Conservation (phyloP, 306 rosid genomes). For the Dalbergia cochinchinensis region DNA sequence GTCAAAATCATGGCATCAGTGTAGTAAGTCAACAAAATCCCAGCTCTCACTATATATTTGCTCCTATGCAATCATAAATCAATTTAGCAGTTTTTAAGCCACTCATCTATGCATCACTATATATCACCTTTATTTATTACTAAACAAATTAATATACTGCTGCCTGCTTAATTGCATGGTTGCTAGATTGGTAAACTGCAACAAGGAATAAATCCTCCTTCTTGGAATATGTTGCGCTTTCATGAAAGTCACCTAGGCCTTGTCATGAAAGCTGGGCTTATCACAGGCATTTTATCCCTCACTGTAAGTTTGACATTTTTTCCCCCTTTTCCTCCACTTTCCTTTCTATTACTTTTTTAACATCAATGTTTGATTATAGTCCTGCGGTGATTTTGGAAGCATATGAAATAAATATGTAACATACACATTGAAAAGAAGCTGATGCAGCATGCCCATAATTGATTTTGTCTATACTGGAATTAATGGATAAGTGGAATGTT, state of each 20-base stretch:
- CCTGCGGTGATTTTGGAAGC: neutral
- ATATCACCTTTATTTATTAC: neutral
- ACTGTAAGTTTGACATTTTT: constrained; percentile 62
- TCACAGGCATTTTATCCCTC: constrained; percentile 94
- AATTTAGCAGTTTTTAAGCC: neutral
- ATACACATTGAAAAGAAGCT: neutral
- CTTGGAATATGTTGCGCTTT: constrained; percentile 77
- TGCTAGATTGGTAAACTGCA: constrained; percentile 85
- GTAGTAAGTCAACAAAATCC: constrained; percentile 55
- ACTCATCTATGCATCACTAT: neutral
- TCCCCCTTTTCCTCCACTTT: neutral
- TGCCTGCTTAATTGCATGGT: constrained; percentile 23
- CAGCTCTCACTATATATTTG: constrained; percentile 6
- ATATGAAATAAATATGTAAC: neutral
- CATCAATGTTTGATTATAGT: neutral
- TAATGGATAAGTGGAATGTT: neutral
- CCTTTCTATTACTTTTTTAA: neutral
- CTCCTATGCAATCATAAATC: neutral
- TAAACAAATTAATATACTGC: neutral
- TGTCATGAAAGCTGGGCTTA: constrained; percentile 77
- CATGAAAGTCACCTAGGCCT: constrained; percentile 67
- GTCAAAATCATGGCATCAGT: constrained; percentile 78
- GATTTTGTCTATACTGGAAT: neutral
- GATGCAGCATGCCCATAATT: neutral
- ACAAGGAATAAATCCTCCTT: constrained; percentile 89